phyloP scores from a whole-genome alignment of 1,139 yeast species.

The Nadsonia commutata region DNA sequence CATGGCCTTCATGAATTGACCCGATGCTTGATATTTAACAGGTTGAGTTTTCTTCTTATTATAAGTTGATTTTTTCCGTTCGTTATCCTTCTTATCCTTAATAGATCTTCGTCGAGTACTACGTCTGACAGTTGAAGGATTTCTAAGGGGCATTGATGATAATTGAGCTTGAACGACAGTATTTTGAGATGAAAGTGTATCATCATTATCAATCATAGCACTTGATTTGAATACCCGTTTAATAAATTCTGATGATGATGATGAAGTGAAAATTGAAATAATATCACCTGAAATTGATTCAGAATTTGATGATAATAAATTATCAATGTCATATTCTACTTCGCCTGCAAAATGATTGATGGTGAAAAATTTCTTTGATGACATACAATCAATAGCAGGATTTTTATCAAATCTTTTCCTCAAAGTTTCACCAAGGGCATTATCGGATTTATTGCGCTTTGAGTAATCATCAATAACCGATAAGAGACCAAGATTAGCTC shows the following conservation, averaged over 20 bases:
- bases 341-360: slow-evolving; percentile 29
- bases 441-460: slow-evolving; percentile 22
- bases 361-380: slow-evolving; percentile 20
- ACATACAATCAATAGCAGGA: slow-evolving; percentile 17
- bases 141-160: slow-evolving; percentile 26
- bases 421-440: slow-evolving; percentile 21
- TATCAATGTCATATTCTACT: slow-evolving; percentile 24
- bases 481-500: slow-evolving; percentile 24
- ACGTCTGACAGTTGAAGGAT: slow-evolving; percentile 22
- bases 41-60: slow-evolving; percentile 11
- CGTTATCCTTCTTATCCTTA: slow-evolving; percentile 4
- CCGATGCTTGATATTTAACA: slow-evolving; percentile 19
- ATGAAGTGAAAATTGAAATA: slow-evolving; percentile 25
- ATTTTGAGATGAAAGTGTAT: slow-evolving; percentile 19
- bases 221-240: slow-evolving; percentile 22
- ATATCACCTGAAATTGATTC: slow-evolving; percentile 28
- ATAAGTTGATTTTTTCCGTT: slow-evolving; percentile 5
- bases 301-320: slow-evolving; percentile 21
- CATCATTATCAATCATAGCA: slow-evolving; percentile 23
- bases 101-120: slow-evolving; percentile 5
- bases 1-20: slow-evolving; percentile 23
- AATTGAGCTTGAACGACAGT: slow-evolving; percentile 26
- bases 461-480: slow-evolving; percentile 27
- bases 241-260: slow-evolving; percentile 26
- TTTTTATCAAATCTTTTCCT: slow-evolving; percentile 22